Base-by-base conservation (phyloP, 1,139 yeast genomes). In the Scheffersomyces cryptocercus region DNA sequence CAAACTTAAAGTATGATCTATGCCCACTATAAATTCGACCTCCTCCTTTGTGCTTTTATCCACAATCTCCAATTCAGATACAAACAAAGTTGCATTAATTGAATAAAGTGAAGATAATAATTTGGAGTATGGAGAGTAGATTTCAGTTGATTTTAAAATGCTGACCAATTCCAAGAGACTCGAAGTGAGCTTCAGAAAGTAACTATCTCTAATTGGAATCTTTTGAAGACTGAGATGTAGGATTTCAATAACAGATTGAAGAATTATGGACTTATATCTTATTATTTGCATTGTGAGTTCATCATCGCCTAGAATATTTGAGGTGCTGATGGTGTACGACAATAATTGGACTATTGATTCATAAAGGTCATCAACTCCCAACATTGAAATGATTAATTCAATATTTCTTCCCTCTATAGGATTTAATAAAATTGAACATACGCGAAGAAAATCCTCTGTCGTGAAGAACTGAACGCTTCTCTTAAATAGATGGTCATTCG, bases 241-340 rank as follows among this genome's bases (percentile, higher is more conserved):
- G 26, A 69, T 61, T 9, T 58, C 59, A 28, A 73, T 55, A 6
- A 72, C 50, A 59, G 57, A 61, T 11, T 53, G 46, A 26, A 68
- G 54, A 3, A 74, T 62, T 2, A 49, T 57, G 4, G 66, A 53
- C 44, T 70, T 71, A 46, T 52, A 62, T 34, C 65, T 59, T 10
- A 69, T 68, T 11, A 71, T 54, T 47, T 70, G 78, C 60, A 66
- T 67, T 2, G 70, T 62, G 41, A 70, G 54, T 13, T 58, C 62
- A 36, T 61, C 63, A 37, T 67, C 68, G 30, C 54, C 61, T 34
- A 62, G 53, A 24, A 69, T 63, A 42, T 62, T 63, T 8, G 70
- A 62, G 10, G 68, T 55, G 40, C 69, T 65, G 7, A 66, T 58
- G 7, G 72, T 58, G 40, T 64, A 61, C 0, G 65, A 57, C 29